A percentile compares a stretch with the other conserved stretches of the same genome.
Evolutionary conservation across 805 yeast genomes (phyloP).

Genomic region (Phaffomyces opuntiae): DNA sequence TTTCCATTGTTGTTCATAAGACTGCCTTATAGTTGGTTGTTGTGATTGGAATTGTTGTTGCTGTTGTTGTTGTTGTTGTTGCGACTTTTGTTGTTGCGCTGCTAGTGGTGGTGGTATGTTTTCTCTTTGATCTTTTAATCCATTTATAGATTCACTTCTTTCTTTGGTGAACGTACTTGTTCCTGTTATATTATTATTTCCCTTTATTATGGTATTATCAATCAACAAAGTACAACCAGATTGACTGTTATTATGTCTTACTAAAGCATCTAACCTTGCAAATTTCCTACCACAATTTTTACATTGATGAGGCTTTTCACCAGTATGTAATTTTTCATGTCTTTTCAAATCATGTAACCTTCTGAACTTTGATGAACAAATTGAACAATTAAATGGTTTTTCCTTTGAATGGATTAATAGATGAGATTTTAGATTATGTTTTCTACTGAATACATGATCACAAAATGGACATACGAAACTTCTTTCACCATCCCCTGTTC

Average conservation of each 20-base stretch:
- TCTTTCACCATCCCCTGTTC: constrained; percentile 17
- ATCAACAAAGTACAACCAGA: constrained; percentile 19
- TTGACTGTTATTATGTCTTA: constrained; percentile 53
- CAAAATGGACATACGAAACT: constrained; percentile 51
- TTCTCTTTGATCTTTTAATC: neutral
- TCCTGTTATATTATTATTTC: neutral
- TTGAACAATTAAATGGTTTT: constrained; percentile 57
- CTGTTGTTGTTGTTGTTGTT: neutral
- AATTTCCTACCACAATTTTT: constrained; percentile 53
- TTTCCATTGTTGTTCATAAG: constrained; percentile 12
- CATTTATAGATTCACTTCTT: neutral
- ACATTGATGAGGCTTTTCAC: constrained; percentile 64
- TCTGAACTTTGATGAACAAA: constrained; percentile 57
- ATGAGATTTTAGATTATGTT: constrained; percentile 70
- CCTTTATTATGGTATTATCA: constrained; percentile 10
- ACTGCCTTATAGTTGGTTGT: neutral
- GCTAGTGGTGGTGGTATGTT: neutral
- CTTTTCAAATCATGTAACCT: constrained; percentile 72
- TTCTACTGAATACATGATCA: constrained; percentile 58
- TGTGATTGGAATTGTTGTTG: neutral
- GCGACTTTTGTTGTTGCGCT: neutral
- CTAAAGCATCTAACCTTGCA: constrained; percentile 71
- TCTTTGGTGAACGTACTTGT: neutral
- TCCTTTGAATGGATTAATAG: constrained; percentile 58
- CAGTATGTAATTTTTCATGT: constrained; percentile 69